Evolutionary conservation across 306 rosid species (phyloP), one percentile per base, ranked within the genome.

Genomic region (Trichosanthes cucumerina): DNA sequence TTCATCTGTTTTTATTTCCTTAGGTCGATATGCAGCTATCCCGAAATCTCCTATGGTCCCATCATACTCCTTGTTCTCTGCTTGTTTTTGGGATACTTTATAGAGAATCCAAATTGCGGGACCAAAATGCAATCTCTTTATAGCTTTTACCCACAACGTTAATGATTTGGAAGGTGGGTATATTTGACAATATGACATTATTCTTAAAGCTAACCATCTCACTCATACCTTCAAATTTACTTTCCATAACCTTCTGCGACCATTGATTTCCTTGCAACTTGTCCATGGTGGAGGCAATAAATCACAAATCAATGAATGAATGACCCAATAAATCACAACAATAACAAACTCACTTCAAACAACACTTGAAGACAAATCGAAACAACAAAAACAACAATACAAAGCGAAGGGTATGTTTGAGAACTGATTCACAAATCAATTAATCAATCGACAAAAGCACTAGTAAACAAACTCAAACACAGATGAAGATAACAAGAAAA

Each of bases 11-110:
- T n/a, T n/a, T n/a, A n/a, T n/a, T n/a, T n/a, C n/a, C 58, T 44
- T 85, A 53, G 71, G 85, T 57, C 93, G 80, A 38, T 86, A 69
- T 46, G 88, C 84, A 49, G 81, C 26, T 81, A 86, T 83, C 58
- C 78, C 75, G 68, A 83, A 86, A 66, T 89, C 96, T 4, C 96
- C 96, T 12, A 86, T 87, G 24, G 90, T 91, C 68, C 86, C 93
- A 78, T 83, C 90, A 5, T 84, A 26, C 47, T 56, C 21, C 5
- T 36, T 36, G 38, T 36, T 36, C 38, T 36, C n/a, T 3, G 9
- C 15, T 39, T 36, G 14, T 47, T 10, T 16, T 23, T 23, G 19
- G 9, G 1, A 11, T 4, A 53, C 31, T n/a, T n/a, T n/a, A n/a
- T n/a, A 34, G 33, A 75, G 21, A 75, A 75, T 36, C 79, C 64